Conservation (phyloP, 495 filamentous ascomycete species). For the Aspergillus baeticus region DNA sequence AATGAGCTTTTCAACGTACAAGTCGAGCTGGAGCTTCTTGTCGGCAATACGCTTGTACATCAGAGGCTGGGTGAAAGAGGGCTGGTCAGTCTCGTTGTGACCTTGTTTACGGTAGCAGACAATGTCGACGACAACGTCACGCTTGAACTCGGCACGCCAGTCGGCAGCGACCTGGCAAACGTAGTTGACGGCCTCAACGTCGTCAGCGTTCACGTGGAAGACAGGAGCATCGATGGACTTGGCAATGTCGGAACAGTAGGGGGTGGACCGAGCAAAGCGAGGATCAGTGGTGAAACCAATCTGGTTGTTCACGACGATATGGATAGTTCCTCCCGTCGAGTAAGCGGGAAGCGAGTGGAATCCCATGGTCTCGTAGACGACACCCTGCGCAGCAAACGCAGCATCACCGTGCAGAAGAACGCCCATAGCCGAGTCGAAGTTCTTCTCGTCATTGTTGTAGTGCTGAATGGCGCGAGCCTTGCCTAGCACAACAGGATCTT, state of each 20-base stretch:
- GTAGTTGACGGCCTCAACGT: constrained; percentile 97
- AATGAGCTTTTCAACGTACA: constrained; percentile 84
- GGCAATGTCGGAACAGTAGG: constrained; percentile 98
- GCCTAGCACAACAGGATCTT: constrained; percentile 95
- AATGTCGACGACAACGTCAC: constrained; percentile 94
- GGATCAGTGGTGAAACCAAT: constrained; percentile 99
- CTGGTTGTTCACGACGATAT: constrained; percentile 98
- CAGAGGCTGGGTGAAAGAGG: constrained; percentile 97
- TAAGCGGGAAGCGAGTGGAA: constrained; percentile 94
- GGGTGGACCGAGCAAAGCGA: constrained; percentile 92
- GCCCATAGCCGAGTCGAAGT: constrained; percentile 87
- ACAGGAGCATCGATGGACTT: constrained; percentile 98
- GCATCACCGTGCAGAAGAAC: constrained; percentile 96
- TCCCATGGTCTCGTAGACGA: constrained; percentile 98
- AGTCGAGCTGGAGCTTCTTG: constrained; percentile 77
- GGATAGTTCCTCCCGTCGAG: constrained; percentile 96
- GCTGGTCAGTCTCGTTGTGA: constrained; percentile 99
- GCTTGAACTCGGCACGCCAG: constrained; percentile 97
- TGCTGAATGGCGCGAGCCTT: constrained; percentile 98
- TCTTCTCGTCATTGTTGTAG: constrained; percentile 93
- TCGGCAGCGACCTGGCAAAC: constrained; percentile 95
- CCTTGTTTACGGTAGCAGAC: constrained; percentile 99
- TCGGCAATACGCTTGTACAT: constrained; percentile 97
- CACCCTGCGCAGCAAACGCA: constrained; percentile 91
- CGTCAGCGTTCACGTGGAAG: constrained; percentile 98